These are phyloP conservation scores for Erysimum cheiranthoides DNA, from an alignment of 345 rosid species.

Conservation along the genomic window DNA sequence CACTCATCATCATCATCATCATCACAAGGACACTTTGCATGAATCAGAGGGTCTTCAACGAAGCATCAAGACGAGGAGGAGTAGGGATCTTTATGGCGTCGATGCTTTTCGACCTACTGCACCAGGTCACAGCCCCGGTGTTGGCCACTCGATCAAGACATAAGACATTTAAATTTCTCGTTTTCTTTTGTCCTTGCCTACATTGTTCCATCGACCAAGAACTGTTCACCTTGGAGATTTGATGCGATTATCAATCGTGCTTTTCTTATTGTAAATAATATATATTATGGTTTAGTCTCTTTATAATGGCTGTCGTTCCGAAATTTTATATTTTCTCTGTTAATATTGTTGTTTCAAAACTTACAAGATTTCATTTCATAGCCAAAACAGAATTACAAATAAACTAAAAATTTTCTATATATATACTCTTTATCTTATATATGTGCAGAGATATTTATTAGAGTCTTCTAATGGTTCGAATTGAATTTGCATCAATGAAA, in stretches of 20 bases:
- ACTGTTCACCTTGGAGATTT: background rate
- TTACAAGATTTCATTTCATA: background rate
- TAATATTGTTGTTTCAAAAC: conserved; percentile 2
- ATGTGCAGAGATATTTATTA: background rate
- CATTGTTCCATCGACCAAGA: background rate
- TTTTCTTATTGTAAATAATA: conserved; percentile 27
- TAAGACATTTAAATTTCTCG: conserved; percentile 5
- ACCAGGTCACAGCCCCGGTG: conserved; percentile 61
- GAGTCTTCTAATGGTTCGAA: background rate
- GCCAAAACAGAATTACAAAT: background rate
- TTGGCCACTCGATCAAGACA: conserved; percentile 51
- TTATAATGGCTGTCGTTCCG: background rate
- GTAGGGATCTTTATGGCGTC: conserved; percentile 17
- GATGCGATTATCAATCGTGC: background rate
- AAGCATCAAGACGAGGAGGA: conserved; percentile 26
- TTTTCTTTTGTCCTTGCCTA: background rate
- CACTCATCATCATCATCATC: background rate
- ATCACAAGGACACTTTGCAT: conserved; percentile 14
- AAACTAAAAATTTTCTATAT: background rate
- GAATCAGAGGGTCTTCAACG: background rate
- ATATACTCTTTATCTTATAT: conserved; percentile 4
- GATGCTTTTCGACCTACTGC: conserved; percentile 50
- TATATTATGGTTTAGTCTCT: background rate
- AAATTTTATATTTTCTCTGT: background rate
- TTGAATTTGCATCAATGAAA: background rate